phyloP scores from a whole-genome alignment of 176 grass and related monocot genomes.

The Rhynchospora tenuis region DNA sequence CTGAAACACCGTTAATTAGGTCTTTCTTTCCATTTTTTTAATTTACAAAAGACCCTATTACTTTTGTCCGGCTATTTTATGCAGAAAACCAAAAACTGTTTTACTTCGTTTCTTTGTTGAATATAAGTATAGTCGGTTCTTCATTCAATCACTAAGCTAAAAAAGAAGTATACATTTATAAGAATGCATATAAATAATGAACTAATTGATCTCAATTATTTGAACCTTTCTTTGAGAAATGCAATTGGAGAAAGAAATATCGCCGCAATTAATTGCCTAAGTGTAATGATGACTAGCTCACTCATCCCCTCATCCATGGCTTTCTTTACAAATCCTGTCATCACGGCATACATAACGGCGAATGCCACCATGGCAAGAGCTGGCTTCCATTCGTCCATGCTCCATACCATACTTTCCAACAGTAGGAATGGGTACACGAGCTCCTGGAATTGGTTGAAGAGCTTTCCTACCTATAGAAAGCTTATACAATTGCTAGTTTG shows the following conservation, averaged over 20 bases:
- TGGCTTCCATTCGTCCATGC: conserved; percentile 29
- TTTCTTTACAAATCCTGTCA: conserved; percentile 60
- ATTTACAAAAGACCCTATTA: neutral
- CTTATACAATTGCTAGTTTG: conserved; percentile 1
- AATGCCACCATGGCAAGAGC: conserved; percentile 40
- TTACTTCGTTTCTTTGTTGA: neutral
- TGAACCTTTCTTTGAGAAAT: conserved; percentile 56
- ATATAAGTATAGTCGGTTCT: neutral
- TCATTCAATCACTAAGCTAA: neutral
- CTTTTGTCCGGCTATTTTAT: neutral
- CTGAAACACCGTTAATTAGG: too few species aligned
- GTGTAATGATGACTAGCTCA: conserved; percentile 53
- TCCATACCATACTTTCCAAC: neutral
- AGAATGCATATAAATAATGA: neutral
- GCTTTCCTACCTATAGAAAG: neutral
- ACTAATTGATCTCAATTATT: neutral
- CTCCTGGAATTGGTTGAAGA: neutral
- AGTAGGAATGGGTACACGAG: neutral
- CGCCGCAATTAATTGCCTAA: conserved; percentile 48
- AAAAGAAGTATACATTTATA: neutral
- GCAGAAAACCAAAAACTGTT: neutral
- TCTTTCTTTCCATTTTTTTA: too few species aligned
- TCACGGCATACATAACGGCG: conserved; percentile 32
- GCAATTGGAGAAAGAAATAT: conserved; percentile 69
- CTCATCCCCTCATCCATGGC: conserved; percentile 61